A percentile compares a stretch with the other conserved stretches of the same genome.
These are phyloP conservation scores for Pyrenophora tritici-repentis DNA, from an alignment of 2,329 filamentous ascomycete species.

Conservation along the genomic window DNA sequence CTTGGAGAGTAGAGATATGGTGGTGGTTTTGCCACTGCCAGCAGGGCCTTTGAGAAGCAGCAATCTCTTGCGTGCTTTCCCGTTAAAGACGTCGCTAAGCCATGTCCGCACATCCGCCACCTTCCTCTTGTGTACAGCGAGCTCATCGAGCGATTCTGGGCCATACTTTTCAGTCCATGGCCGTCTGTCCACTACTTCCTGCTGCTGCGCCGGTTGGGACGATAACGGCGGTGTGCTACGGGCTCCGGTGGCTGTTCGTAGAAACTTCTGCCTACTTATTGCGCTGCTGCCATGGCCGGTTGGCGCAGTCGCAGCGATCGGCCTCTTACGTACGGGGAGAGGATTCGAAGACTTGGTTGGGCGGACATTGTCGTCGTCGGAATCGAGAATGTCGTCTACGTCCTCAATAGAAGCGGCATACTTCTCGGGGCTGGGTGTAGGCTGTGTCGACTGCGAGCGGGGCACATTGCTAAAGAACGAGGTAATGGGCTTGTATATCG, in stretches of 20 bases:
- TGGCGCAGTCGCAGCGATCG: conserved; percentile 20
- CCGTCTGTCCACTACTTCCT: conserved; percentile 60
- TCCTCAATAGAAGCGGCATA: conserved; percentile 30
- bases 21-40: conserved; percentile 91
- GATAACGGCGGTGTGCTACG: conserved; percentile 34
- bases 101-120: conserved; percentile 83
- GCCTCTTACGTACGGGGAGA: conserved; percentile 40
- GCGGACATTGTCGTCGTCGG: conserved; percentile 42
- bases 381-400: conserved; percentile 47
- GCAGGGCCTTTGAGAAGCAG: conserved; percentile 88
- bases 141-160: conserved; percentile 74
- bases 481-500: conserved; percentile 51
- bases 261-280: conserved; percentile 52
- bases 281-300: conserved; percentile 23
- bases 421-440: conserved; percentile 49
- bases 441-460: conserved; percentile 48
- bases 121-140: conserved; percentile 95
- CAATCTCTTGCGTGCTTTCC: conserved; percentile 66
- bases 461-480: conserved; percentile 56
- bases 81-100: conserved; percentile 74
- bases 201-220: conserved; percentile 26
- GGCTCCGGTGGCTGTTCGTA: conserved; percentile 45
- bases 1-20: conserved; percentile 75
- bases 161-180: conserved; percentile 90
- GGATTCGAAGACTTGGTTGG: conserved; percentile 24